These are phyloP conservation scores for Botrytis pseudocinerea DNA, from an alignment of 2,329 filamentous ascomycete genomes.

Conservation along the genomic window DNA sequence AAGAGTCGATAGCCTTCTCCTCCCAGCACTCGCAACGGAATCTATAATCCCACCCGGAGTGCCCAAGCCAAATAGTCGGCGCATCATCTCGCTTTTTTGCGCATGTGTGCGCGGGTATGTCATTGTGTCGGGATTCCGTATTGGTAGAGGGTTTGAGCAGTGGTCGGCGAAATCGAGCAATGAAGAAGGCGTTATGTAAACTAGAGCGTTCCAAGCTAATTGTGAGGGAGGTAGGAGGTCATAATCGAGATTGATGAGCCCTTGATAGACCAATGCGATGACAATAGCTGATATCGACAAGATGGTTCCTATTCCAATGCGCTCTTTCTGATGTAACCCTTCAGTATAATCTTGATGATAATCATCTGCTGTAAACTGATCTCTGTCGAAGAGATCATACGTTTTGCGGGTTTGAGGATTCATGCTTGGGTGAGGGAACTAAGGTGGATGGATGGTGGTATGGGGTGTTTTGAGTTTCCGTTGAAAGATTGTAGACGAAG, in stretches of 20 bases:
- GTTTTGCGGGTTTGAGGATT: conserved; percentile 31
- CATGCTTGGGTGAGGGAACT: conserved; percentile 39
- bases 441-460: neutral
- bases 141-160: conserved; percentile 45
- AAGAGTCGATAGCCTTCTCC: conserved; percentile 55
- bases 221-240: conserved; percentile 47
- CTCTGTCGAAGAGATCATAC: conserved; percentile 37
- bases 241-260: conserved; percentile 38
- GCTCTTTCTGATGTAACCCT: conserved; percentile 24
- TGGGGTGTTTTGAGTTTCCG: neutral
- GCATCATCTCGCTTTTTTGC: conserved; percentile 65
- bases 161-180: conserved; percentile 58
- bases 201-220: conserved; percentile 61
- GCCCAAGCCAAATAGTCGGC: conserved; percentile 62
- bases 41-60: conserved; percentile 54
- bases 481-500: neutral
- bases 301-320: conserved; percentile 27
- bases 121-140: conserved; percentile 47
- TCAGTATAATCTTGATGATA: conserved; percentile 42
- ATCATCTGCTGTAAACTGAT: conserved; percentile 31
- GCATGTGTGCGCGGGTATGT: conserved; percentile 48
- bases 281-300: conserved; percentile 35
- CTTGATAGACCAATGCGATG: conserved; percentile 37
- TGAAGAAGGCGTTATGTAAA: conserved; percentile 56
- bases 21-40: conserved; percentile 58